Evolutionary conservation across 2,329 filamentous ascomycete species (phyloP).

Genomic region (Colletotrichum paranaense): DNA sequence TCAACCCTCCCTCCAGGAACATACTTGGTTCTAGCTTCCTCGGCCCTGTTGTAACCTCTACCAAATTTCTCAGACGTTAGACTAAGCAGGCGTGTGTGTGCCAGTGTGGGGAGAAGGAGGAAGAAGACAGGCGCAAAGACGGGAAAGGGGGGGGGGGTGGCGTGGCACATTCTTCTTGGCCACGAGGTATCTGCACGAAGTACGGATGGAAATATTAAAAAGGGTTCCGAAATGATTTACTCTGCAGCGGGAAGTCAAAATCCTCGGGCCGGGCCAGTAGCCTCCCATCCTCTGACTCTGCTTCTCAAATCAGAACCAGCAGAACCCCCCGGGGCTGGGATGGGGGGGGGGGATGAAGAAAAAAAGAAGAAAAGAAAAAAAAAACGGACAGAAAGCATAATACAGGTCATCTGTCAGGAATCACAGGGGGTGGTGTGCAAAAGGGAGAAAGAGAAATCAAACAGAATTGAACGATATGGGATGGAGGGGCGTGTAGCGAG

Average conservation of each 20-base stretch:
- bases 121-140: not conserved
- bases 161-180: not conserved
- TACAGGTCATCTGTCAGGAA: slow-evolving; percentile 20
- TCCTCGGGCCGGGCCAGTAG: slow-evolving; percentile 6
- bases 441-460: not conserved
- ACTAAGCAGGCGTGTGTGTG: not conserved
- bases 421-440: not conserved
- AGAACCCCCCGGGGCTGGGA: not conserved
- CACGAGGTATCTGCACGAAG: not conserved
- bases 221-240: not conserved
- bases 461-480: not conserved
- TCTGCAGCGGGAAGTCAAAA: slow-evolving; percentile 7
- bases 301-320: not conserved
- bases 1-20: not conserved
- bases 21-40: not conserved
- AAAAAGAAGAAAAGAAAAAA: not conserved
- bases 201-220: no score
- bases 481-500: slow-evolving; percentile 23
- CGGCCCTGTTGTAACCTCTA: not conserved
- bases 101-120: not conserved
- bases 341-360: no score
- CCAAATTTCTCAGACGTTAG: not conserved
- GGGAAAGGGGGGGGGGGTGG: not conserved
- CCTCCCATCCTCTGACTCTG: not conserved
- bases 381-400: not conserved